Percentiles rank a stretch among this genome's conserved stretches.
phyloP scores from a whole-genome alignment of 1,284 basidiomycete genomes.

The Papiliotrema flavescens region DNA sequence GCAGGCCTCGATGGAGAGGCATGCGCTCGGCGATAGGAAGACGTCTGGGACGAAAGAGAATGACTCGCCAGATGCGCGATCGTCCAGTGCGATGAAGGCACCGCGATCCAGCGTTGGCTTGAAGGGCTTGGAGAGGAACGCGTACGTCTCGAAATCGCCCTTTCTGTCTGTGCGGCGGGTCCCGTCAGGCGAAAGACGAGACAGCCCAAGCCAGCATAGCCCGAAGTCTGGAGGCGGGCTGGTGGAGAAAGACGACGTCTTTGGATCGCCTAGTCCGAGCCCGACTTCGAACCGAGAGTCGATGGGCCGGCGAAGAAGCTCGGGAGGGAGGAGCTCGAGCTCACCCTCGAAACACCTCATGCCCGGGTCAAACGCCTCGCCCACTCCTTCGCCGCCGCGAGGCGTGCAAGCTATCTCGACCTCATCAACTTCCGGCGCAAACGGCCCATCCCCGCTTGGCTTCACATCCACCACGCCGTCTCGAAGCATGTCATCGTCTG shows the following conservation, averaged over 20 bases:
- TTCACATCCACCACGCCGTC: conserved; percentile 8
- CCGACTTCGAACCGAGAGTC: no score
- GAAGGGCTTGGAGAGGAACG: conserved; percentile 67
- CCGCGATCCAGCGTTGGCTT: conserved; percentile 70
- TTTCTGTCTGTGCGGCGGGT: conserved; percentile 54
- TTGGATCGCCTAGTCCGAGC: conserved; percentile 27
- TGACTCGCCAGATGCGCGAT: conserved; percentile 57
- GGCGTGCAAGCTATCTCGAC: conserved; percentile 1
- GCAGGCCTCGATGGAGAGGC: conserved; percentile 21
- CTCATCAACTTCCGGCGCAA: no score
- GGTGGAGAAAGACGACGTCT: conserved; percentile 31
- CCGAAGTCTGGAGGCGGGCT: conserved; percentile 25
- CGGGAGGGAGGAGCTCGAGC: conserved; percentile 24
- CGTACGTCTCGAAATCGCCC: conserved; percentile 80
- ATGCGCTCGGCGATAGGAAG: conserved; percentile 18
- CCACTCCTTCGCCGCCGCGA: conserved; percentile 34
- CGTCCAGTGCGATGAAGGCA: conserved; percentile 57
- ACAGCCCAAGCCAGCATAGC: conserved; percentile 13
- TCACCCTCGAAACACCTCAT: conserved; percentile 19
- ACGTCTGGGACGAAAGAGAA: conserved; percentile 56
- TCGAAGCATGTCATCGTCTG: no score
- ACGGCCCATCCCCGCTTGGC: conserved; percentile 31
- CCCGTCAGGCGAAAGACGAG: conserved; percentile 19
- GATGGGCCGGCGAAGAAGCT: conserved; percentile 23
- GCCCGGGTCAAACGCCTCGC: conserved; percentile 23